Conservation (phyloP, 106 monocot genomes). For the Xerophyta viscosa region DNA sequence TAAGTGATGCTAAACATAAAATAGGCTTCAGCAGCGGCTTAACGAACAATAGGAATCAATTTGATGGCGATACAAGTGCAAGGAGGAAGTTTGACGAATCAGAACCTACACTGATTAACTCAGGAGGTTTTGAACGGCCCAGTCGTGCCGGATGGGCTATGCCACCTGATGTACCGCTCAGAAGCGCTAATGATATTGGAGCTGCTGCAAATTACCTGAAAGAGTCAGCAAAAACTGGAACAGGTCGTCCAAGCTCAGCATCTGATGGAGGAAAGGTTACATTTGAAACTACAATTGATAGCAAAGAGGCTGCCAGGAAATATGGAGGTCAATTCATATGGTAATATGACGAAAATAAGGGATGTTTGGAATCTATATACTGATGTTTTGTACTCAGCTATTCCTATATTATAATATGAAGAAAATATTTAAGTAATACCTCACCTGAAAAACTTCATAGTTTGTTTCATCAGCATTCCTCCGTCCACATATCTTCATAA, state of each 20-base stretch:
- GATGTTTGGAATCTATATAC: neutral
- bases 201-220: slow-evolving; percentile 1
- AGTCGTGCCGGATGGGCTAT: neutral
- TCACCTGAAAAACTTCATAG: too few relatives aligned
- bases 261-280: neutral
- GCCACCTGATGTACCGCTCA: slow-evolving; percentile 2
- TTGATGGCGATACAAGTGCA: neutral
- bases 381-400: neutral
- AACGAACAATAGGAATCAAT: neutral
- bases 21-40: neutral
- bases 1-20: neutral
- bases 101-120: slow-evolving; percentile 1
- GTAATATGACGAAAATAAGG: neutral
- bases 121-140: slow-evolving; percentile 8
- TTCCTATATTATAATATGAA: too few relatives aligned
- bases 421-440: too few relatives aligned
- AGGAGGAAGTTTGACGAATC: neutral
- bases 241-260: neutral
- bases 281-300: neutral
- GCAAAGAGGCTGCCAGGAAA: slow-evolving; percentile 11
- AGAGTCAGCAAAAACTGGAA: neutral
- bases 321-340: slow-evolving; percentile 7
- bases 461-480: too few relatives aligned
- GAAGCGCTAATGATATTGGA: neutral
- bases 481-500: too few relatives aligned